phyloP scores from a whole-genome alignment of 306 rosid species.

The Pachyrhizus erosus region DNA sequence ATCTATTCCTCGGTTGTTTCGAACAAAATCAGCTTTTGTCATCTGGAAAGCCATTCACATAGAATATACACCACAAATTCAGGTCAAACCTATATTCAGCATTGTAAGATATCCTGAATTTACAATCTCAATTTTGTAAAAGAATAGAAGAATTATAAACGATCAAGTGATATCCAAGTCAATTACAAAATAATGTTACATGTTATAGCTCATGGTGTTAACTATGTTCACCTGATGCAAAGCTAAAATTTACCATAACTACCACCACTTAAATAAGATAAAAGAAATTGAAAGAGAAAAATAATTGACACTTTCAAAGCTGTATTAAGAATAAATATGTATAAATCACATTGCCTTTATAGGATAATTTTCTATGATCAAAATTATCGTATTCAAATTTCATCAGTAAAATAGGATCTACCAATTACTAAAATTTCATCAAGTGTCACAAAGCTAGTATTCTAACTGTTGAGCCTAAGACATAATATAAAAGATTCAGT shows the following conservation, averaged over 20 bases:
- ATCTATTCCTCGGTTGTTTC: slow-evolving; percentile 97
- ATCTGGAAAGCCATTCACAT: slow-evolving; percentile 68
- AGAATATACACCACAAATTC: slow-evolving; percentile 45
- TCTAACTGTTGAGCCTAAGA: slow-evolving; percentile 16
- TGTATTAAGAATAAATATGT: slow-evolving; percentile 22
- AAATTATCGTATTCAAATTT: slow-evolving; percentile 36
- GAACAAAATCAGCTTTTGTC: slow-evolving; percentile 95
- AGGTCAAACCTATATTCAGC: slow-evolving; percentile 38
- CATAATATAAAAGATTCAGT: slow-evolving; percentile 44
- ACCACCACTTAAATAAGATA: neutral
- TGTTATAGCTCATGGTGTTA: slow-evolving; percentile 10
- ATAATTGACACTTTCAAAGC: slow-evolving; percentile 27
- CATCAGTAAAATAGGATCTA: slow-evolving; percentile 29
- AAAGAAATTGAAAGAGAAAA: slow-evolving; percentile 31
- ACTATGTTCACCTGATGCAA: slow-evolving; percentile 22
- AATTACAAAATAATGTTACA: slow-evolving; percentile 25
- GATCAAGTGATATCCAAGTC: slow-evolving; percentile 29
- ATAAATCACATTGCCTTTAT: slow-evolving; percentile 22
- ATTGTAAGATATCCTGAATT: slow-evolving; percentile 31
- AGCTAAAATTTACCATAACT: slow-evolving; percentile 27
- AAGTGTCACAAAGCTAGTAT: slow-evolving; percentile 28
- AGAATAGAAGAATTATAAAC: slow-evolving; percentile 15
- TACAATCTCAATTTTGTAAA: slow-evolving; percentile 20
- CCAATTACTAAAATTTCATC: neutral
- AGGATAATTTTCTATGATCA: slow-evolving; percentile 27